Evolutionary conservation across 768 basidiomycete genomes (phyloP).

Genomic region (Mrakia gelida): DNA sequence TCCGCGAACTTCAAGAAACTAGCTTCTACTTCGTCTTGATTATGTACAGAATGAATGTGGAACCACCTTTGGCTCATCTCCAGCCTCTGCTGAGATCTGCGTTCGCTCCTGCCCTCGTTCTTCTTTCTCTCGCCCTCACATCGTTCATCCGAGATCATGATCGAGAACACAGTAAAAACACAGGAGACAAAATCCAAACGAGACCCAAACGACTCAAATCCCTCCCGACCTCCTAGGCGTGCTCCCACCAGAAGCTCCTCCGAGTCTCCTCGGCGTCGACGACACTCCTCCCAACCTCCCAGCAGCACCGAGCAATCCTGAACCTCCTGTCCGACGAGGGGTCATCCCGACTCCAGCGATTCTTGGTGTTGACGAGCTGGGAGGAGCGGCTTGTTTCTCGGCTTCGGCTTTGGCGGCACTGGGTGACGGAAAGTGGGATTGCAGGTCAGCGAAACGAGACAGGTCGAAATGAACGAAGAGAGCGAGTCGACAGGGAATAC

Average conservation of each 20-base stretch:
- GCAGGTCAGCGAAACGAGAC: neutral
- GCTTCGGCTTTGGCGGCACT: constrained; percentile 42
- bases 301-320: constrained; percentile 18
- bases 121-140: no score
- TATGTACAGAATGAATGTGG: no score
- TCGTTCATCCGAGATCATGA: neutral
- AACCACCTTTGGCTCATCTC: no score
- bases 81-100: no score
- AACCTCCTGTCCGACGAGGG: constrained; percentile 39
- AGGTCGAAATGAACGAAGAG: neutral
- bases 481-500: constrained; percentile 21
- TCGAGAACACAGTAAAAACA: neutral
- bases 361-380: constrained; percentile 37
- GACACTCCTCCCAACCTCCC: neutral
- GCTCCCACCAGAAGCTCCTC: constrained; percentile 2
- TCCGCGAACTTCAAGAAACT: neutral
- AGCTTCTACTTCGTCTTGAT: neutral
- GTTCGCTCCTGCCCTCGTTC: no score
- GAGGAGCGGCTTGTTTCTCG: constrained; percentile 38
- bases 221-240: constrained; percentile 17
- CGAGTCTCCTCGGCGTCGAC: neutral
- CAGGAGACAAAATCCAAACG: neutral
- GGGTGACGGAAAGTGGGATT: neutral
- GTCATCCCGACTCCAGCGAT: constrained; percentile 39
- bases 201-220: neutral